phyloP scores from a whole-genome alignment of 202 grass and related monocot genomes.

The Cymbopogon flexuosus region DNA sequence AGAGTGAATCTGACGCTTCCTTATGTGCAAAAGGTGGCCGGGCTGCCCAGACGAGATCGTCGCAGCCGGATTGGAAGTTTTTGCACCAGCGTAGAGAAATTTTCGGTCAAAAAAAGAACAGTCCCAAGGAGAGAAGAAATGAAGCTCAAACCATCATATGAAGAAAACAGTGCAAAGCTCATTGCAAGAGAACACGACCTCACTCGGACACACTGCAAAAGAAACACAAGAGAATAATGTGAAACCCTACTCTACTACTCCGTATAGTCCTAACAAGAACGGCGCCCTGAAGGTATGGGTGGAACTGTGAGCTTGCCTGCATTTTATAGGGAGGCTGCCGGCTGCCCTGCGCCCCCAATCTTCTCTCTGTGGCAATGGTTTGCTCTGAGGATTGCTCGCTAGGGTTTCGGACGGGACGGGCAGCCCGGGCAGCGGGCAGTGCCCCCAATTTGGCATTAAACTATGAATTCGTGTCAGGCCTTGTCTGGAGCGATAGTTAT shows the following conservation, averaged over 20 bases:
- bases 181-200: background rate
- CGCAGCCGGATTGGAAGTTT: constrained; percentile 73
- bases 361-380: background rate
- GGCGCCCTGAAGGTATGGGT: background rate
- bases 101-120: background rate
- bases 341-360: background rate
- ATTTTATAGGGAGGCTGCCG: constrained; percentile 41
- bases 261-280: background rate
- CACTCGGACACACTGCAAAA: background rate
- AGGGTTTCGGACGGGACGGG: constrained; percentile 32
- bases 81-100: constrained; percentile 29
- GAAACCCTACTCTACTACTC: background rate
- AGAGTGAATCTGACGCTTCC: constrained; percentile 7
- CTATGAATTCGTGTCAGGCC: background rate
- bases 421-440: constrained; percentile 31
- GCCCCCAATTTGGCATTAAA: constrained; percentile 30
- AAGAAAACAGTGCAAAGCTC: background rate
- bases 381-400: background rate
- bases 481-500: too few species aligned
- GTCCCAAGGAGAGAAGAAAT: background rate
- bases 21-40: constrained; percentile 80
- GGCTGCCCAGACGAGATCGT: constrained; percentile 44
- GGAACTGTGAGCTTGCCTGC: background rate
- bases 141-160: background rate
- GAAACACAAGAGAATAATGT: background rate